Evolutionary conservation across 1,284 basidiomycete species (phyloP).

Genomic region (Phellinidium pouzarii): DNA sequence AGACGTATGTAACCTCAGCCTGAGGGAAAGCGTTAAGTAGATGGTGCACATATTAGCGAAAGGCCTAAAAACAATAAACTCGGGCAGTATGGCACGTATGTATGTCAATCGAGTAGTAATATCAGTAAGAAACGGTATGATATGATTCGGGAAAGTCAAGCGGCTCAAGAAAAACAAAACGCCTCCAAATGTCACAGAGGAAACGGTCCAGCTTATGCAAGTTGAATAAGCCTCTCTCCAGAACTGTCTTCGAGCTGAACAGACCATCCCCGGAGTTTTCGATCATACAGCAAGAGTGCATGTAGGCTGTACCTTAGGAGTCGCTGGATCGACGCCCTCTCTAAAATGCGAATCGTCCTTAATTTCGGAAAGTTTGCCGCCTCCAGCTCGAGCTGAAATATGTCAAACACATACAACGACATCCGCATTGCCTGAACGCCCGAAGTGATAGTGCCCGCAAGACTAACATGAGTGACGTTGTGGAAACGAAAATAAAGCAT

Average conservation of each 20-base stretch:
- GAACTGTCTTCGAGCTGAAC: neutral
- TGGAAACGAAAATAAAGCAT: neutral
- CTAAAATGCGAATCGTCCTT: constrained; percentile 1
- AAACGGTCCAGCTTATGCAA: neutral
- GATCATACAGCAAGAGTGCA: neutral
- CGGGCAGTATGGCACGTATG: no score
- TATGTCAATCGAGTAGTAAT: no score
- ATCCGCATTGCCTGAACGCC: neutral
- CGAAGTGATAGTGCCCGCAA: neutral
- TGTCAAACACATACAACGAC: neutral
- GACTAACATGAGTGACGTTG: neutral
- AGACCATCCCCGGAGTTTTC: constrained; percentile 1
- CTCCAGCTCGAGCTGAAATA: neutral
- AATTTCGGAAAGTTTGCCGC: neutral
- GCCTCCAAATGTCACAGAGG: no score
- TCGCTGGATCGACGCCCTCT: neutral
- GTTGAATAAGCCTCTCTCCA: neutral
- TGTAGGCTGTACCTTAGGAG: neutral
- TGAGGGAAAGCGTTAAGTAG: no score
- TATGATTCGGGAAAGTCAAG: neutral
- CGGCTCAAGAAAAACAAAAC: neutral
- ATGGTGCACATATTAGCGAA: no score
- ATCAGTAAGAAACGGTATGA: no score
- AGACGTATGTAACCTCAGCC: no score
- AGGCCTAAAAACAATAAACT: no score